A percentile compares a stretch with the other conserved stretches of the same genome.
Conservation (phyloP, 805 yeast genomes). For the Saccharomycopsis schoenii region DNA sequence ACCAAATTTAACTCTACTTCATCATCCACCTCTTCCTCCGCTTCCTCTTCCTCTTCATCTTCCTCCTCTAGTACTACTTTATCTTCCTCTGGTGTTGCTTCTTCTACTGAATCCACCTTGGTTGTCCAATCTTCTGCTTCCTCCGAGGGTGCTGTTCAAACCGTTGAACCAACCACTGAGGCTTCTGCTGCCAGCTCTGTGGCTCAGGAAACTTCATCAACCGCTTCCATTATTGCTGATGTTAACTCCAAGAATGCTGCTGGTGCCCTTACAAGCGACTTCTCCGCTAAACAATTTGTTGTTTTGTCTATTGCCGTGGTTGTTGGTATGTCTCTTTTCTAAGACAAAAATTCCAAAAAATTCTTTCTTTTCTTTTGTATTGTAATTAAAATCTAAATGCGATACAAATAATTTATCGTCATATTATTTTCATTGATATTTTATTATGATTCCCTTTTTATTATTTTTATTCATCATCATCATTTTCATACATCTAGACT, state of each 20-base stretch:
- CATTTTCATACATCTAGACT: not conserved
- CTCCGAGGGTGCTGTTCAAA: not conserved
- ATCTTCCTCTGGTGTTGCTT: not conserved
- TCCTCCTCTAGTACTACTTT: not conserved
- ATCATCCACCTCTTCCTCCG: slow-evolving; percentile 4
- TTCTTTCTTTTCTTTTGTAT: not conserved
- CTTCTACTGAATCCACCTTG: not conserved
- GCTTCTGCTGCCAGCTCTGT: not conserved
- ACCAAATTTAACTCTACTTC: slow-evolving; percentile 26
- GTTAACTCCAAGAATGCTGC: not conserved
- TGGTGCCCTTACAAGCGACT: not conserved
- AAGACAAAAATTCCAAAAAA: not conserved
- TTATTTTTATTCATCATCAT: not conserved
- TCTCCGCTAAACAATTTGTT: not conserved
- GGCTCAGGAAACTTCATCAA: not conserved
- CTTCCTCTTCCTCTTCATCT: slow-evolving; percentile 10
- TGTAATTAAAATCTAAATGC: not conserved
- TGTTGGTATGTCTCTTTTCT: not conserved
- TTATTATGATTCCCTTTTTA: not conserved
- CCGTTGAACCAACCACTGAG: not conserved
- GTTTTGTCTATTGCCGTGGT: not conserved
- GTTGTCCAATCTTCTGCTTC: not conserved
- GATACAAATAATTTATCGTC: too few species aligned
- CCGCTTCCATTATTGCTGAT: not conserved
- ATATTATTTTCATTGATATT: not conserved